phyloP scores from a whole-genome alignment of 495 filamentous ascomycete species.

The Acidiella bohemica region DNA sequence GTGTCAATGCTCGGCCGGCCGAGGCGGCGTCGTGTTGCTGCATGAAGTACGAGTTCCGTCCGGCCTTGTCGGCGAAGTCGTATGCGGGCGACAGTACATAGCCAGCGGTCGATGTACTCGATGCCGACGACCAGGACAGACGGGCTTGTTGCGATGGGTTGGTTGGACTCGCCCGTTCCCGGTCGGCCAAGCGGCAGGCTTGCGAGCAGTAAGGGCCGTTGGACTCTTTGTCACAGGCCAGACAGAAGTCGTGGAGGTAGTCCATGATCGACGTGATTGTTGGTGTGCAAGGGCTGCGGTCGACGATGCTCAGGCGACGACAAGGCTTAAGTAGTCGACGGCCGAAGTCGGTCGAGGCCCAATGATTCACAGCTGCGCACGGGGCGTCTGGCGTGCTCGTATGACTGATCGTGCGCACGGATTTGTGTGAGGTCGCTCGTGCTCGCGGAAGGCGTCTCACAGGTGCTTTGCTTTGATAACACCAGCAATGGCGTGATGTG shows the following conservation, averaged over 20 bases:
- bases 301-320: background rate
- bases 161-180: slow-evolving; percentile 46
- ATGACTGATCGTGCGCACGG: no score
- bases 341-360: no score
- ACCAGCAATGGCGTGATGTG: no score
- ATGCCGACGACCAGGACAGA: slow-evolving; percentile 5
- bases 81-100: slow-evolving; percentile 44
- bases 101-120: slow-evolving; percentile 18
- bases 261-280: slow-evolving; percentile 44
- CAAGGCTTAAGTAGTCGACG: no score
- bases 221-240: slow-evolving; percentile 85
- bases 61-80: slow-evolving; percentile 24
- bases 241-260: slow-evolving; percentile 89
- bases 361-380: no score
- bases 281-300: background rate
- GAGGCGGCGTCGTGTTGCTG: slow-evolving; percentile 1
- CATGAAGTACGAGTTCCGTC: slow-evolving; percentile 19
- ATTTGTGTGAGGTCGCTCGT: no score
- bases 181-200: slow-evolving; percentile 75
- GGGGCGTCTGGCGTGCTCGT: no score
- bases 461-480: no score
- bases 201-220: slow-evolving; percentile 83
- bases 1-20: slow-evolving; percentile 40
- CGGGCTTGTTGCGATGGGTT: background rate
- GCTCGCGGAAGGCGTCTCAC: no score